Evolutionary conservation across 257 asterid species (phyloP), one percentile per base, ranked within the genome.

Genomic region (Datura wrightii): DNA sequence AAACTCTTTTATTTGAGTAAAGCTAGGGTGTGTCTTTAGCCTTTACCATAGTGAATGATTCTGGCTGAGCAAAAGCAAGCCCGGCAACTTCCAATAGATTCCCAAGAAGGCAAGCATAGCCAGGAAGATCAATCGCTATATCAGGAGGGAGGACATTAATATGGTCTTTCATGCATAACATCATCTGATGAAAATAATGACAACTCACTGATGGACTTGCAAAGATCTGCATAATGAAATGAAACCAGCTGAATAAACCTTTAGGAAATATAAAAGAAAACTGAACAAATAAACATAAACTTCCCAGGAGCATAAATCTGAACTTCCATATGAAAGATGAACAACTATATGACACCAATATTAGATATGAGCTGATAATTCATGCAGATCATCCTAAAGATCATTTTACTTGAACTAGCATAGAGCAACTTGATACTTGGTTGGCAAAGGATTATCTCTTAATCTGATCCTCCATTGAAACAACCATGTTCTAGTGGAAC

Each of bases 71-170:
- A 83, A 97, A 87, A 82, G 96, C 89, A 82, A 88, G 88, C 81
- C 89, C 92, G 71, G 97, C 98, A 90, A 92, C 97, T 89, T 97
- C 98, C 91, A 95, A 85, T 70, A 97, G 87, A 87, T 97, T 97
- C 81, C 96, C 98, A 69, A 97, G 90, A 83, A 95, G 94, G 90
- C 97, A 93, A 84, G 98, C 98, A 88, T 91, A 89, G 82, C 95
- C 91, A 85, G 99, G 99, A 86, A 90, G 89, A 85, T 97, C 97
- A 80, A 84, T 88, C 82, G 97, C 91, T 88, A 90, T 80, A 89
- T 93, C 98, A 89, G 89, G 87, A 82, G 97, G 94, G 66, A 93
- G 91, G 87, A 92, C 88, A 88, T 86, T 91, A 79, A 84, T 46
- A 84, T 88, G 92, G 89, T 90, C 95, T 88, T 93, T 93, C 84